These are phyloP conservation scores for Aschersonia sp. DNA, from an alignment of 2,329 filamentous ascomycete species.

Conservation along the genomic window DNA sequence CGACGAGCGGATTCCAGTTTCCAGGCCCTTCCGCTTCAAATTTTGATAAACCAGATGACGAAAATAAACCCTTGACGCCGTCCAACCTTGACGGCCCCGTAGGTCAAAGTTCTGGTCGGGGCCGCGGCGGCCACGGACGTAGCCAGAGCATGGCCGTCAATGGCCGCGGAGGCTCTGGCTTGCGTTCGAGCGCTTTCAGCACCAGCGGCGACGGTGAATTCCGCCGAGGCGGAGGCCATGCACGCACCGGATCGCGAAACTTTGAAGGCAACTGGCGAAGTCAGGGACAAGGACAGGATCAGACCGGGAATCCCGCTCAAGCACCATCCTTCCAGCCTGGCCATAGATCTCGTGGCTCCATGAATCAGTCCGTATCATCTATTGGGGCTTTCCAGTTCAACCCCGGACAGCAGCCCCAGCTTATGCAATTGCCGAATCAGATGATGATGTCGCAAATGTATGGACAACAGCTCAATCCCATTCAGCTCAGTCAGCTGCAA, in stretches of 20 bases:
- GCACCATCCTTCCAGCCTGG: conserved; percentile 76
- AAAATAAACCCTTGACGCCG: conserved; percentile 21
- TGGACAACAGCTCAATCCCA: conserved; percentile 72
- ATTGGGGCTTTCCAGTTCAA: conserved; percentile 79
- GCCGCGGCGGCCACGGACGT: conserved; percentile 51
- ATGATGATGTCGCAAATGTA: conserved; percentile 81
- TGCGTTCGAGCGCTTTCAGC: conserved; percentile 42
- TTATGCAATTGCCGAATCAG: conserved; percentile 75
- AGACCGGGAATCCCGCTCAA: conserved; percentile 31
- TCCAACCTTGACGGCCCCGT: conserved; percentile 18
- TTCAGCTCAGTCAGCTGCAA: conserved; percentile 83
- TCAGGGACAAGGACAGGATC: conserved; percentile 51
- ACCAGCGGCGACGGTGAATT: conserved; percentile 49
- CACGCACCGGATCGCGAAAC: conserved; percentile 73
- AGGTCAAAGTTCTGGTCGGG: conserved; percentile 29
- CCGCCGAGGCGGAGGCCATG: conserved; percentile 66
- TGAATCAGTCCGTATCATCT: conserved; percentile 72
- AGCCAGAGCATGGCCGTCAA: conserved; percentile 86
- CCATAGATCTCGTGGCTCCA: conserved; percentile 71
- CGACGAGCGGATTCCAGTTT: conserved; percentile 89
- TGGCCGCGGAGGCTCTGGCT: conserved; percentile 52
- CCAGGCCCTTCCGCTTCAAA: conserved; percentile 58
- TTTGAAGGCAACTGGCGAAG: conserved; percentile 98
- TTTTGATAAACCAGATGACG: conserved; percentile 43
- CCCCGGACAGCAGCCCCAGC: conserved; percentile 63